phyloP scores from a whole-genome alignment of 2,329 filamentous ascomycete species.

The Claviceps paspali region DNA sequence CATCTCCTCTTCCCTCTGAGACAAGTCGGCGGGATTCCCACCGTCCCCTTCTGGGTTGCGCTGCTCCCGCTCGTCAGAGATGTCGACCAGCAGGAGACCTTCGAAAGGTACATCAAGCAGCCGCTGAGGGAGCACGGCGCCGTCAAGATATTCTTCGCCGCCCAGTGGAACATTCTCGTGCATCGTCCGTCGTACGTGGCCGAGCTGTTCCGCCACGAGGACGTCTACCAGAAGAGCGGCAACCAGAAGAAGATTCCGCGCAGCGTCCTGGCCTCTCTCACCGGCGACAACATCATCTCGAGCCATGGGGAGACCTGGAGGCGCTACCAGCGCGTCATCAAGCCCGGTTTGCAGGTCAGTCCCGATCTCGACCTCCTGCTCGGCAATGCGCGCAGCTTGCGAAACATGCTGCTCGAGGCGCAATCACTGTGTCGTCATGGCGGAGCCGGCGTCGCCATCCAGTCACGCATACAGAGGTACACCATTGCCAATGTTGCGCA shows the following conservation, averaged over 20 bases:
- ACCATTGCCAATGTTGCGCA: slow-evolving; percentile 21
- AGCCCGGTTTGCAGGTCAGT: slow-evolving; percentile 18
- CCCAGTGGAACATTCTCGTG: slow-evolving; percentile 32
- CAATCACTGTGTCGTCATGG: slow-evolving; percentile 10
- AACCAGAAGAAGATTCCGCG: slow-evolving; percentile 26
- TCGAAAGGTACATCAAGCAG: slow-evolving; percentile 21
- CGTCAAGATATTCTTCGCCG: slow-evolving; percentile 32
- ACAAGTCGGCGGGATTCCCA: slow-evolving; percentile 22
- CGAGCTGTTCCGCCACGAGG: slow-evolving; percentile 21
- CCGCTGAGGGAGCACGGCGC: slow-evolving; percentile 25
- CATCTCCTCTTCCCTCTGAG: slow-evolving; percentile 11
- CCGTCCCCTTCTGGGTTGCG: slow-evolving; percentile 28
- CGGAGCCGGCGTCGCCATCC: slow-evolving; percentile 15
- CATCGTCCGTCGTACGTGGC: slow-evolving; percentile 26
- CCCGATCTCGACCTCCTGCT: slow-evolving; percentile 11
- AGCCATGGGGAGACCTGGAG: slow-evolving; percentile 21
- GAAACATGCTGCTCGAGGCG: slow-evolving; percentile 15
- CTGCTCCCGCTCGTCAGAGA: slow-evolving; percentile 26
- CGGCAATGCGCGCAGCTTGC: slow-evolving; percentile 12
- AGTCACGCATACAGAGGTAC: slow-evolving; percentile 19
- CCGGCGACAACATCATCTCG: slow-evolving; percentile 26
- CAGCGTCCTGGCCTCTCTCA: slow-evolving; percentile 20
- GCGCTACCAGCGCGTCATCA: slow-evolving; percentile 19
- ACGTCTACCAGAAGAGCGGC: slow-evolving; percentile 21
- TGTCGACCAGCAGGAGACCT: slow-evolving; percentile 27